A percentile compares a stretch with the other conserved stretches of the same genome.
These are phyloP conservation scores for Ulota crispa DNA, from an alignment of 225 moss, liverwort and hornwort genomes.

Conservation along the genomic window DNA sequence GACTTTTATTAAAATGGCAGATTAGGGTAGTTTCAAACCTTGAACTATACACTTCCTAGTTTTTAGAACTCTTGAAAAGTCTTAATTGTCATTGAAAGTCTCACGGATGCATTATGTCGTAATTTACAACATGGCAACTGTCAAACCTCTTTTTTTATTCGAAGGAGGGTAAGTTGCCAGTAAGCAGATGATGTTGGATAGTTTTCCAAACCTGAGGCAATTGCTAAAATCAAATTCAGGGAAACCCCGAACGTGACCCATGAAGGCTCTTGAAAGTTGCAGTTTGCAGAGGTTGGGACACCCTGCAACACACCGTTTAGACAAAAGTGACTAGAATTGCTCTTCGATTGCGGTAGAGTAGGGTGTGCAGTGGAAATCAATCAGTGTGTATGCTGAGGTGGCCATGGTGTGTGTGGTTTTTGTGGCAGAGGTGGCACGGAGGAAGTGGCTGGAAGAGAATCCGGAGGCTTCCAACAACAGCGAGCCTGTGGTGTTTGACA, in stretches of 20 bases:
- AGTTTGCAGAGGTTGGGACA: neutral
- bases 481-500: slow-evolving; percentile 88
- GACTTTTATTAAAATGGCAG: neutral
- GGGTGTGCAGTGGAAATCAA: neutral
- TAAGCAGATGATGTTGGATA: neutral
- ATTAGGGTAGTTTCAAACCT: neutral
- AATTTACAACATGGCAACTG: neutral
- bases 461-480: slow-evolving; percentile 76
- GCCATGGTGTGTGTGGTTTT: too few species aligned
- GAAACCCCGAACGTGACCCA: neutral
- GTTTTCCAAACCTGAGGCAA: neutral
- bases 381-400: neutral
- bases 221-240: neutral
- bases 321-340: neutral
- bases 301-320: neutral
- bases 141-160: neutral
- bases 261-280: neutral
- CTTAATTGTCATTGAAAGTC: neutral
- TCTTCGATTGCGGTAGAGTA: neutral
- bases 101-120: too few species aligned
- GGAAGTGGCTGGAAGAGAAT: slow-evolving; percentile 87
- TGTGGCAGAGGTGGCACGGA: slow-evolving; percentile 73
- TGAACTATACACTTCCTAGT: neutral
- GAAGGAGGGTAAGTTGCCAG: neutral
- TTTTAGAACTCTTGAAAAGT: neutral